Percentiles rank a stretch among this genome's conserved stretches.
These are phyloP conservation scores for Tricholoma bakamatsutake DNA, from an alignment of 768 basidiomycete species.

Conservation along the genomic window DNA sequence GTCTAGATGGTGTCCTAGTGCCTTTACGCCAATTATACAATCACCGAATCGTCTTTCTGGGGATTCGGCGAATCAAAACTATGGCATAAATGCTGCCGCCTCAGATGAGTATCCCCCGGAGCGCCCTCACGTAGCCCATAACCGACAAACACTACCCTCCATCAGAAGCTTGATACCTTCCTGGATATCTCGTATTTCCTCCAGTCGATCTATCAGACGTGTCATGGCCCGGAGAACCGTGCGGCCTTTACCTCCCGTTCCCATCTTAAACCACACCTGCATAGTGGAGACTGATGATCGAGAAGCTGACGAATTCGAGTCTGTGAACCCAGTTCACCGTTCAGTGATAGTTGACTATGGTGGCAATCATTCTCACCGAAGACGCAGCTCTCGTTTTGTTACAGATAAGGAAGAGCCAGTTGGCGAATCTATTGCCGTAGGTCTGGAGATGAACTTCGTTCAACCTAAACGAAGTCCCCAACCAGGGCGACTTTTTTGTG, in stretches of 20 bases:
- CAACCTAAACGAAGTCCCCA: neutral
- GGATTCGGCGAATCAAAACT: slow-evolving; percentile 27
- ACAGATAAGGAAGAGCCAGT: slow-evolving; percentile 15
- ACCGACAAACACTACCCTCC: slow-evolving; percentile 39
- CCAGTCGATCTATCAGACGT: slow-evolving; percentile 30
- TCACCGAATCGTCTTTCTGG: slow-evolving; percentile 20
- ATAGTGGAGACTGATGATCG: slow-evolving; percentile 37
- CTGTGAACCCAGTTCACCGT: slow-evolving; percentile 47
- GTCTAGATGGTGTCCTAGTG: slow-evolving; percentile 27
- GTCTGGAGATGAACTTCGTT: neutral
- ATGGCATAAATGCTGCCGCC: neutral
- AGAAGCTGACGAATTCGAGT: slow-evolving; percentile 38
- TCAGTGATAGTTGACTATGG: slow-evolving; percentile 51
- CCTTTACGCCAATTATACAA: slow-evolving; percentile 29
- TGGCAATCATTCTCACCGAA: slow-evolving; percentile 48
- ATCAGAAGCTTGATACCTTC: slow-evolving; percentile 43
- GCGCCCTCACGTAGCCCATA: slow-evolving; percentile 8
- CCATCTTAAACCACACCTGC: slow-evolving; percentile 41
- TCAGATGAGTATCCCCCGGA: neutral
- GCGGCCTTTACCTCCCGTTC: slow-evolving; percentile 59
- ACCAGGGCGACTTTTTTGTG: neutral
- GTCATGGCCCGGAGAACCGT: slow-evolving; percentile 35
- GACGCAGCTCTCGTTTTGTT: slow-evolving; percentile 24
- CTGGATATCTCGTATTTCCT: slow-evolving; percentile 44
- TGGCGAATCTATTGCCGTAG: slow-evolving; percentile 12